Conservation (phyloP, 2,329 filamentous ascomycete species). For the Tricladium varicosporioides region DNA sequence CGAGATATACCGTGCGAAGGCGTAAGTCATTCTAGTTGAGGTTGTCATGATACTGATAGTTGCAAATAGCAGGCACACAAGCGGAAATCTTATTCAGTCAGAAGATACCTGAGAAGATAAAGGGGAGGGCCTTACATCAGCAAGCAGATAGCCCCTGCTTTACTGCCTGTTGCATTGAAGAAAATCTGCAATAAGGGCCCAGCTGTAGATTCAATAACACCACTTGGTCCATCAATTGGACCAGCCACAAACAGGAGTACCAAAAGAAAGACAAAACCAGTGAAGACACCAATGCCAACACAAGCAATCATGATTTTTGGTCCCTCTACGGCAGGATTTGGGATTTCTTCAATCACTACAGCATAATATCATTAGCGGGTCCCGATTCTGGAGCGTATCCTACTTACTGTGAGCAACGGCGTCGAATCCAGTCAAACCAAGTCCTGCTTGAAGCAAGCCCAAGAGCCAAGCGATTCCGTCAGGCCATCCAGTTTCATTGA, state of each 20-base stretch:
- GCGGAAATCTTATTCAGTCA: constrained; percentile 46
- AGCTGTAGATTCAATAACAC: constrained; percentile 44
- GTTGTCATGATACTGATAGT: constrained; percentile 65
- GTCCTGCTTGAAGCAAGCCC: constrained; percentile 51
- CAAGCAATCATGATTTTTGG: constrained; percentile 49
- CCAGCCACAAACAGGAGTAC: constrained; percentile 33
- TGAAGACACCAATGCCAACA: constrained; percentile 45
- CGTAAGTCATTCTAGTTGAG: constrained; percentile 63
- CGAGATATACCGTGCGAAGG: constrained; percentile 46
- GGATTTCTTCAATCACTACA: constrained; percentile 53
- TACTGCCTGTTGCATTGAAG: constrained; percentile 42
- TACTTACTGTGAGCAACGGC: constrained; percentile 33
- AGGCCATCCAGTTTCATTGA: constrained; percentile 52
- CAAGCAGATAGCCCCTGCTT: constrained; percentile 32
- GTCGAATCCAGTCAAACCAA: constrained; percentile 48
- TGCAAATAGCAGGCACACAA: constrained; percentile 63
- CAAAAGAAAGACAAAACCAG: constrained; percentile 48
- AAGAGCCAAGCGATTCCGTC: constrained; percentile 49
- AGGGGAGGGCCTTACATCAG: constrained; percentile 17
- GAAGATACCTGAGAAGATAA: neutral
- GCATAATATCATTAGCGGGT: neutral
- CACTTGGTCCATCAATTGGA: constrained; percentile 31
- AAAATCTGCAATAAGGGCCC: constrained; percentile 52
- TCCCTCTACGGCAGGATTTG: constrained; percentile 47
- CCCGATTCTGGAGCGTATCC: neutral